Conservation (phyloP, 2,329 filamentous ascomycete genomes). For the Pseudogymnoascus sp. region DNA sequence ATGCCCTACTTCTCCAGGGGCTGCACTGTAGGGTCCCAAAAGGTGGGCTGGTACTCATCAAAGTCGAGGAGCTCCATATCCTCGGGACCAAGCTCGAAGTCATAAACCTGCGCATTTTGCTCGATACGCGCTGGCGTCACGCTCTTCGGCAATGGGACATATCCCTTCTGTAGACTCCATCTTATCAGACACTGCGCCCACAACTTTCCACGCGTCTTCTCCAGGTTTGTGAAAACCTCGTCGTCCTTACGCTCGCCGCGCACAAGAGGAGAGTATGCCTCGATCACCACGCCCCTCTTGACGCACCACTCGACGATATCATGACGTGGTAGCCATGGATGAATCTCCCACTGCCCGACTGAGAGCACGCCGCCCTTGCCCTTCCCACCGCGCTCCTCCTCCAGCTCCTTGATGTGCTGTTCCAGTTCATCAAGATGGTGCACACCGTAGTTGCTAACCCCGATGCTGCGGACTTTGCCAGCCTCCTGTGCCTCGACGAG, state of each 20-base stretch:
- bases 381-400: slow-evolving; percentile 50
- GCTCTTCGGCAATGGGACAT: slow-evolving; percentile 67
- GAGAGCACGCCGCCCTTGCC: slow-evolving; percentile 67
- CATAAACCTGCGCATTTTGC: slow-evolving; percentile 52
- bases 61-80: slow-evolving; percentile 46
- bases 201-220: slow-evolving; percentile 65
- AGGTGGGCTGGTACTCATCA: slow-evolving; percentile 45
- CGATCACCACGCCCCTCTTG: slow-evolving; percentile 52
- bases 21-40: slow-evolving; percentile 49
- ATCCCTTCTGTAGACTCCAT: slow-evolving; percentile 75
- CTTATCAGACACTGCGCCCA: slow-evolving; percentile 72
- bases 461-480: slow-evolving; percentile 54
- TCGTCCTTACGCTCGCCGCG: slow-evolving; percentile 66
- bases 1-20: slow-evolving; percentile 34
- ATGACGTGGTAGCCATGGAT: slow-evolving; percentile 75
- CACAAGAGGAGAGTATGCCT: slow-evolving; percentile 58
- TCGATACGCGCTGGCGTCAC: slow-evolving; percentile 59
- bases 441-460: slow-evolving; percentile 59
- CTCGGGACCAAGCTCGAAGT: slow-evolving; percentile 48
- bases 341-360: slow-evolving; percentile 83
- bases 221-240: slow-evolving; percentile 53
- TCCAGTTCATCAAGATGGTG: slow-evolving; percentile 56
- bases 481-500: slow-evolving; percentile 57
- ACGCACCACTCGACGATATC: slow-evolving; percentile 76
- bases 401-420: slow-evolving; percentile 52